phyloP scores from a whole-genome alignment of 2,329 filamentous ascomycete species.

The Trichophyton equinum region DNA sequence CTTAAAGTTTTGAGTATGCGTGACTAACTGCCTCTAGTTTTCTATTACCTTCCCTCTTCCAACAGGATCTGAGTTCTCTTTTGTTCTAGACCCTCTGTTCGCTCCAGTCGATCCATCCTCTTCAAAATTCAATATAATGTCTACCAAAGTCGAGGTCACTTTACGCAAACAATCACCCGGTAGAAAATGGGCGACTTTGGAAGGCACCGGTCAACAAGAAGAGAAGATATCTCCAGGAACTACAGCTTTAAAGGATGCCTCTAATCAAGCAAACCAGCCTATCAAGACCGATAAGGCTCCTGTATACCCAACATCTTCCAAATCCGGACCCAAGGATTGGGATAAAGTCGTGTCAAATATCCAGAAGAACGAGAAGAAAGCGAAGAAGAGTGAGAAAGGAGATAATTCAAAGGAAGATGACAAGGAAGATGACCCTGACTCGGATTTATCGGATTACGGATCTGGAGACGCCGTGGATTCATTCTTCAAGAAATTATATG shows the following conservation, averaged over 20 bases:
- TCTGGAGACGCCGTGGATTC: constrained; percentile 53
- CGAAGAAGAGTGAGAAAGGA: constrained; percentile 15
- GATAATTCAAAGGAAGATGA: constrained; percentile 27
- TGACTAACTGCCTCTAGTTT: constrained; percentile 28
- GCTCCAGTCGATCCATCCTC: constrained; percentile 48
- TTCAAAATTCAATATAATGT: constrained; percentile 53
- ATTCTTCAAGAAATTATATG: constrained; percentile 89
- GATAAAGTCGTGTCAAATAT: constrained; percentile 56
- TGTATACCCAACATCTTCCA: constrained; percentile 76
- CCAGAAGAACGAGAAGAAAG: constrained; percentile 22
- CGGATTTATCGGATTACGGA: constrained; percentile 38
- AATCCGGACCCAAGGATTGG: constrained; percentile 78
- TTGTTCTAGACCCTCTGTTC: constrained; percentile 54
- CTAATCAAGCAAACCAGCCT: constrained; percentile 10
- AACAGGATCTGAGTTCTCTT: constrained; percentile 44
- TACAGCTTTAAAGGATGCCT: constrained; percentile 10
- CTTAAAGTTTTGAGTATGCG: background rate
- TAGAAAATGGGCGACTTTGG: constrained; percentile 54
- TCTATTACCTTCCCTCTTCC: constrained; percentile 47
- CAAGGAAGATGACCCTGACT: constrained; percentile 38
- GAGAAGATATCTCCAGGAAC: constrained; percentile 13
- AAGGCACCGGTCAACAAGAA: constrained; percentile 25
- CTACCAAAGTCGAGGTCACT: constrained; percentile 67
- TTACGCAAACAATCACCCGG: constrained; percentile 55
- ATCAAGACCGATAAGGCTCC: constrained; percentile 34